Evolutionary conservation across 2,329 filamentous ascomycete genomes (phyloP).

Genomic region (Claviceps spartinae): DNA sequence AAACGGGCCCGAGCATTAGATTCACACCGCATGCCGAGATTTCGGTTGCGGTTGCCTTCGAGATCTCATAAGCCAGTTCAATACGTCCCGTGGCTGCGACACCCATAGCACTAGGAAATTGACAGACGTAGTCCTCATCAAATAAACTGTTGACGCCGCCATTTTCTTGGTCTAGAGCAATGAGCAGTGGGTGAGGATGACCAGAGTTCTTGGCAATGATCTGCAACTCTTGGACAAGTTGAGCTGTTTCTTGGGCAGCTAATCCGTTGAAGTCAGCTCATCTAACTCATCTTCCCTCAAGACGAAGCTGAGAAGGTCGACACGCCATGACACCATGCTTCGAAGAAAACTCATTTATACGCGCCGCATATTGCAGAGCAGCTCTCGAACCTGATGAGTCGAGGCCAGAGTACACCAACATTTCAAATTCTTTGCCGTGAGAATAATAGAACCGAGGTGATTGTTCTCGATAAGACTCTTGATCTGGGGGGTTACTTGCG

Average conservation of each 20-base stretch:
- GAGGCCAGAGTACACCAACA: constrained; percentile 35
- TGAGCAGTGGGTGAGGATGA: constrained; percentile 76
- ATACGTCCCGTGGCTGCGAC: constrained; percentile 82
- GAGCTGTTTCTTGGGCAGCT: constrained; percentile 86
- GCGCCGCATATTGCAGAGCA: background rate
- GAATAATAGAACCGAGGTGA: constrained; percentile 75
- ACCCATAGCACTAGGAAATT: constrained; percentile 95
- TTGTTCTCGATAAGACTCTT: constrained; percentile 67
- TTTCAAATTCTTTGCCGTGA: constrained; percentile 77
- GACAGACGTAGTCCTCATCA: constrained; percentile 88
- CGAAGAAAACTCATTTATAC: background rate
- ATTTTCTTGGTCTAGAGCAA: constrained; percentile 94
- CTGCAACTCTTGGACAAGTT: constrained; percentile 80
- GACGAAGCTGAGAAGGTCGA: background rate
- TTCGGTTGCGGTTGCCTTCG: constrained; percentile 86
- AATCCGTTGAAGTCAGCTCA: constrained; percentile 17
- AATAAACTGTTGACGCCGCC: constrained; percentile 94
- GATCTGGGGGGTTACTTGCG: constrained; percentile 71
- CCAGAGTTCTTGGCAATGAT: constrained; percentile 82
- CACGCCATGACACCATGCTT: background rate
- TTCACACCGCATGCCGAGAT: constrained; percentile 89
- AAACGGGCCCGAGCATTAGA: constrained; percentile 81
- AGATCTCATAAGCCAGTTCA: constrained; percentile 76
- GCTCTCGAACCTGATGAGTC: background rate
- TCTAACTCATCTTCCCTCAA: background rate